phyloP scores from a whole-genome alignment of 352 stramenopile species.

The Globisporangium uncinulatum region DNA sequence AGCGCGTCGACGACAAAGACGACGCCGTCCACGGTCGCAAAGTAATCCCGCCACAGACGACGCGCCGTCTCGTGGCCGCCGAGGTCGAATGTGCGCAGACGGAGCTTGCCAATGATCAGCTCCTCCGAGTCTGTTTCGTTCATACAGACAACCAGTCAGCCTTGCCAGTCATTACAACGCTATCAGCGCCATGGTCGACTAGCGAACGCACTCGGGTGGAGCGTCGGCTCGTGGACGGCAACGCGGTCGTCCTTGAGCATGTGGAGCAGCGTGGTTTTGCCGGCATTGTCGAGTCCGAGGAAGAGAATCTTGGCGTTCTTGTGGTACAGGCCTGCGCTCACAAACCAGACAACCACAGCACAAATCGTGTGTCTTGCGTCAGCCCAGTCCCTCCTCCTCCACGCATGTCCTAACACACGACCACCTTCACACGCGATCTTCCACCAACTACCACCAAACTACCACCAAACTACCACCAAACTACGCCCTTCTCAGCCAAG shows the following conservation, averaged over 20 bases:
- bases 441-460: too few species aligned
- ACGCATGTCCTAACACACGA: background rate
- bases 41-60: slow-evolving; percentile 99
- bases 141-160: background rate
- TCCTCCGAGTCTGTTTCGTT: slow-evolving; percentile 78
- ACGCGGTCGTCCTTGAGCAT: slow-evolving; percentile 99
- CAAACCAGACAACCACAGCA: background rate
- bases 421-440: background rate
- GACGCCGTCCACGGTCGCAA: slow-evolving; percentile 98
- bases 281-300: slow-evolving; percentile 98
- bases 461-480: too few species aligned
- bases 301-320: slow-evolving; percentile 99
- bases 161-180: too few species aligned
- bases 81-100: slow-evolving; percentile 99
- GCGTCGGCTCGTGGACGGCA: slow-evolving; percentile 93
- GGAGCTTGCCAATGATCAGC: slow-evolving; percentile 95
- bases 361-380: too few species aligned
- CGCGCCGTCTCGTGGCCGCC: slow-evolving; percentile 97
- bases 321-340: slow-evolving; percentile 95
- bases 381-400: background rate
- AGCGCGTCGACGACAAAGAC: slow-evolving; percentile 99
- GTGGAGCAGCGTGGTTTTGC: slow-evolving; percentile 99
- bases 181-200: too few species aligned
- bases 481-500: too few species aligned
- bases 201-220: slow-evolving; percentile 88